Percentiles rank a stretch among this genome's conserved stretches.
Evolutionary conservation across 202 grass and related monocot genomes (phyloP).

Genomic region (Schoenoplectus triqueter): DNA sequence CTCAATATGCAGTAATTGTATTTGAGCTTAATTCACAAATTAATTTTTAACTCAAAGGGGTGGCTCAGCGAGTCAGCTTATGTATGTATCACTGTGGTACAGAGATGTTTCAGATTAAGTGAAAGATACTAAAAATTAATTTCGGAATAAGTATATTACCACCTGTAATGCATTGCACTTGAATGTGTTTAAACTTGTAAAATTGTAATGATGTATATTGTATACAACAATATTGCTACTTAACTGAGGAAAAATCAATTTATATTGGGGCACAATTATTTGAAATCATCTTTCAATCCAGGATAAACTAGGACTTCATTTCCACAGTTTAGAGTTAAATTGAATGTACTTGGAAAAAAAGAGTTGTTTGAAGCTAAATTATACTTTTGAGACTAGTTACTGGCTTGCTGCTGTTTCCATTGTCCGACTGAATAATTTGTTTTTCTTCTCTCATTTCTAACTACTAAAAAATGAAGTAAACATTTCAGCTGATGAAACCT

Average conservation of each 20-base stretch:
- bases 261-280: neutral
- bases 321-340: constrained; percentile 9
- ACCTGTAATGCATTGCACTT: too few species aligned
- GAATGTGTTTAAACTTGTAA: neutral
- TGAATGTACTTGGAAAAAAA: neutral
- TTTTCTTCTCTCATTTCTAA: neutral
- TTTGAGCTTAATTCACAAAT: constrained; percentile 5
- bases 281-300: neutral
- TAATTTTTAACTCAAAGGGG: neutral
- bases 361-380: neutral
- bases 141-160: neutral
- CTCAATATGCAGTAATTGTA: neutral
- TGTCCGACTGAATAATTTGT: constrained; percentile 1
- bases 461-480: constrained; percentile 21
- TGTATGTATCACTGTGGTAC: neutral
- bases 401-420: neutral
- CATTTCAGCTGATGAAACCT: constrained; percentile 86
- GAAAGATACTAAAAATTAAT: neutral
- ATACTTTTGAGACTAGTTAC: neutral
- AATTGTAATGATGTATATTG: neutral
- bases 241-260: neutral
- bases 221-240: neutral
- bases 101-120: neutral
- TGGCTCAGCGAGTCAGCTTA: neutral
- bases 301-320: neutral